Evolutionary conservation across 371 early-diverging fungal species (phyloP).

Genomic region (Apophysomyces trapeziformis): DNA sequence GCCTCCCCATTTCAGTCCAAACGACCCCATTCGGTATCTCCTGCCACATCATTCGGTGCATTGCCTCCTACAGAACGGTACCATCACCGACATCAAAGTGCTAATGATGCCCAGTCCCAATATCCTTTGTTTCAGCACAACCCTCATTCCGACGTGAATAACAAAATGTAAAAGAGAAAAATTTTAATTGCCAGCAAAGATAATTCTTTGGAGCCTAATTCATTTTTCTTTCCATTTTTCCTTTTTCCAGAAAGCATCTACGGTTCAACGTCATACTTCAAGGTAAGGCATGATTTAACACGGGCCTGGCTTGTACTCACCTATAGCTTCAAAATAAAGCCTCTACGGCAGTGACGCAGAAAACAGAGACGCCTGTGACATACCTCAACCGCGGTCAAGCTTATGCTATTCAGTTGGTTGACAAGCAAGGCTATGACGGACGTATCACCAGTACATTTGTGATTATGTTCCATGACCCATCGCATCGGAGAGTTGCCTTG

Average conservation of each 20-base stretch:
- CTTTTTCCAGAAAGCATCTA: slow-evolving; percentile 9
- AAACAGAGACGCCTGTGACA: slow-evolving; percentile 48
- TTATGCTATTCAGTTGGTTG: slow-evolving; percentile 19
- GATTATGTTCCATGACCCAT: slow-evolving; percentile 75
- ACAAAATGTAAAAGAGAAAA: neutral
- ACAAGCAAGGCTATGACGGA: slow-evolving; percentile 34
- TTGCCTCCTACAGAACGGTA: slow-evolving; percentile 11
- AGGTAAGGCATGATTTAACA: neutral
- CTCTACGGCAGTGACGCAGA: slow-evolving; percentile 42
- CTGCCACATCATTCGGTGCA: slow-evolving; percentile 7
- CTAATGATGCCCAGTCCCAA: slow-evolving; percentile 14
- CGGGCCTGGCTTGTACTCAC: neutral
- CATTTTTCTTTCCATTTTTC: neutral
- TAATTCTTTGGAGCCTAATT: neutral
- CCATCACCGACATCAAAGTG: slow-evolving; percentile 15
- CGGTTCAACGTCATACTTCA: slow-evolving; percentile 13
- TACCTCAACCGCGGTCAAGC: slow-evolving; percentile 61
- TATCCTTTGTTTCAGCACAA: neutral
- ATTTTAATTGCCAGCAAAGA: too few species aligned
- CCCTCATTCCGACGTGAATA: neutral
- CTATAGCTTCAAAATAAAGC: slow-evolving; percentile 20
- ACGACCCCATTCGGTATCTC: slow-evolving; percentile 14
- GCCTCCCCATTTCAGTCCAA: slow-evolving; percentile 11
- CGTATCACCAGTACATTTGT: slow-evolving; percentile 61
- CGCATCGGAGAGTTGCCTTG: slow-evolving; percentile 66